These are phyloP conservation scores for Ustilago bromivora DNA, from an alignment of 1,284 basidiomycete species.

Conservation along the genomic window DNA sequence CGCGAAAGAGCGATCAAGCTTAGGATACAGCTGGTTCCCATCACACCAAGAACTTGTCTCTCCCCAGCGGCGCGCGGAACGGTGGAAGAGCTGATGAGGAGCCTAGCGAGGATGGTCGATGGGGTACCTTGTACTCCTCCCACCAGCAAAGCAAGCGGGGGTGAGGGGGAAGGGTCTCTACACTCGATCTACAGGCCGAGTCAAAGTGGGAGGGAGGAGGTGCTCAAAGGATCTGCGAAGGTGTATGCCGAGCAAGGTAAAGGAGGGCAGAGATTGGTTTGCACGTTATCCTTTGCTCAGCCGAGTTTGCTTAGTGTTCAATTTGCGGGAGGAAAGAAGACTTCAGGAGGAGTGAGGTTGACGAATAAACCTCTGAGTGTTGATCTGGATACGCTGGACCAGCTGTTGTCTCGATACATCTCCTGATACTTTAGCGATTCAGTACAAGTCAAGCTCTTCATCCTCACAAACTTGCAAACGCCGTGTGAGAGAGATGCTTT, in stretches of 20 bases:
- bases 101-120: constrained; percentile 13
- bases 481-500: not conserved
- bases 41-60: not conserved
- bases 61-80: not conserved
- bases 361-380: constrained; percentile 28
- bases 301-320: constrained; percentile 34
- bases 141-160: not conserved
- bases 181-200: not conserved
- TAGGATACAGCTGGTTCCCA: constrained; percentile 14
- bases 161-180: not conserved
- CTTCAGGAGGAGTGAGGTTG: constrained; percentile 5
- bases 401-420: constrained; percentile 16
- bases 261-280: constrained; percentile 6
- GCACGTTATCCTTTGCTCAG: constrained; percentile 20
- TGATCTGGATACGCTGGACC: constrained; percentile 19
- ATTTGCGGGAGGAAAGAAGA: constrained; percentile 2
- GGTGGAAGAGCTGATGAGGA: not conserved
- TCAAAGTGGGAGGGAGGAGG: not conserved
- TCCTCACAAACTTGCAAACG: no score
- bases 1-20: not conserved
- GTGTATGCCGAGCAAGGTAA: not conserved
- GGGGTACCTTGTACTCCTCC: not conserved
- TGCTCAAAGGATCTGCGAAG: constrained; percentile 19
- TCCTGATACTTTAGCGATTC: not conserved
- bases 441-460: no score